Conservation (phyloP, 805 yeast species). For the Saccharomycopsis oosterbeekiorum region DNA sequence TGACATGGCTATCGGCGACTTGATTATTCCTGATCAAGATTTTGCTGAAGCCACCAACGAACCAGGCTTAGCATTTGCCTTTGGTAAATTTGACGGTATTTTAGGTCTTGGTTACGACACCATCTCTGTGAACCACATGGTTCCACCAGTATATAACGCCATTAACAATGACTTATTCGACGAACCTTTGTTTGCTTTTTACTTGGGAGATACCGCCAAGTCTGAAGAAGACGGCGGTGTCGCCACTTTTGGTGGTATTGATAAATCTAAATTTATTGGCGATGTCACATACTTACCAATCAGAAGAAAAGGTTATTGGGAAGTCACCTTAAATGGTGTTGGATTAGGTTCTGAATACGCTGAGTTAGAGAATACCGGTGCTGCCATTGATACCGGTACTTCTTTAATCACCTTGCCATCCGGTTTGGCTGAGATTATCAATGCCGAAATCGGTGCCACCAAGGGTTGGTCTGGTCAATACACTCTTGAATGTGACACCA, state of each 20-base stretch:
- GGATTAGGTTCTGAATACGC: constrained; percentile 91
- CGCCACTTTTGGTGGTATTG: constrained; percentile 93
- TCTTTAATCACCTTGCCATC: constrained; percentile 92
- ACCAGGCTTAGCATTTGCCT: constrained; percentile 97
- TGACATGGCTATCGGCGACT: constrained; percentile 68
- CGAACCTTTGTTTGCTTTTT: constrained; percentile 78
- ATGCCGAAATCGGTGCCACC: constrained; percentile 93
- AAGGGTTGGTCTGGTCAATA: constrained; percentile 98
- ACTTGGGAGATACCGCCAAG: constrained; percentile 69
- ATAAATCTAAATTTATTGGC: constrained; percentile 65
- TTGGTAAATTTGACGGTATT: constrained; percentile 97
- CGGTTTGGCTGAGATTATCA: constrained; percentile 89
- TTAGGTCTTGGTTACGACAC: constrained; percentile 91
- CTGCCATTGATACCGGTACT: constrained; percentile 98
- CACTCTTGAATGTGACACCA: constrained; percentile 77
- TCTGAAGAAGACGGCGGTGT: constrained; percentile 71
- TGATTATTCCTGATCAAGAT: constrained; percentile 78
- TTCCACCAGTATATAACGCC: constrained; percentile 92
- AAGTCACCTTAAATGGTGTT: constrained; percentile 84
- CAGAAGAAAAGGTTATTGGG: constrained; percentile 99
- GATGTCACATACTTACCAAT: constrained; percentile 93
- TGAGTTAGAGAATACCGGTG: constrained; percentile 73
- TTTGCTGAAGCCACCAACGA: constrained; percentile 96
- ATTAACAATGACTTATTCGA: constrained; percentile 73
- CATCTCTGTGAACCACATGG: constrained; percentile 79